Conservation (phyloP, 768 basidiomycete genomes). For the Termitomyces sp. region DNA sequence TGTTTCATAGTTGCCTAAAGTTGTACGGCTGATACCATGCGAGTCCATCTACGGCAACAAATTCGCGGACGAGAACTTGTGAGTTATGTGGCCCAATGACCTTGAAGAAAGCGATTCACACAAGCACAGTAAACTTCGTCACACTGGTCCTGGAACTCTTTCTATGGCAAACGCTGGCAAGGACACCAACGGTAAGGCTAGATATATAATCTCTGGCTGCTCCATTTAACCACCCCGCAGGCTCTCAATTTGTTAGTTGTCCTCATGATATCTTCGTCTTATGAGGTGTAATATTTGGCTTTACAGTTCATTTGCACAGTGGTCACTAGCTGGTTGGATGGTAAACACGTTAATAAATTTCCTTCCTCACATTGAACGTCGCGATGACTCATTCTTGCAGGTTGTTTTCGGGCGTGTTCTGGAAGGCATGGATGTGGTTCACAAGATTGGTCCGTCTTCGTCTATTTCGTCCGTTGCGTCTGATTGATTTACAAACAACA, state of each 20-base stretch:
- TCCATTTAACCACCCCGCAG: slow-evolving; percentile 25
- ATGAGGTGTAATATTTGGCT: not conserved
- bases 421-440: slow-evolving; percentile 88
- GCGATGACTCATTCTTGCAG: slow-evolving; percentile 25
- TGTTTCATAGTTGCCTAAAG: not conserved
- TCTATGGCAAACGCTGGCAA: slow-evolving; percentile 95
- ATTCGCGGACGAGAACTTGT: slow-evolving; percentile 98
- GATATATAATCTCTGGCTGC: slow-evolving; percentile 1
- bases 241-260: slow-evolving; percentile 80
- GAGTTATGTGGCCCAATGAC: slow-evolving; percentile 18
- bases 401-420: slow-evolving; percentile 92
- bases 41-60: slow-evolving; percentile 89
- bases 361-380: not conserved
- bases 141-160: slow-evolving; percentile 80
- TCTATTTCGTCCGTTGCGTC: too few relatives aligned
- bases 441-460: slow-evolving; percentile 54
- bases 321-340: slow-evolving; percentile 85
- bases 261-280: not conserved
- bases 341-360: slow-evolving; percentile 60
- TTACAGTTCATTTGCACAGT: slow-evolving; percentile 87
- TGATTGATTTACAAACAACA: slow-evolving; percentile 21
- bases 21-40: not conserved
- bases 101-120: not conserved
- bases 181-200: slow-evolving; percentile 77
- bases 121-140: slow-evolving; percentile 79